phyloP scores from a whole-genome alignment of 345 rosid genomes.

The Eucalyptus globulus region DNA sequence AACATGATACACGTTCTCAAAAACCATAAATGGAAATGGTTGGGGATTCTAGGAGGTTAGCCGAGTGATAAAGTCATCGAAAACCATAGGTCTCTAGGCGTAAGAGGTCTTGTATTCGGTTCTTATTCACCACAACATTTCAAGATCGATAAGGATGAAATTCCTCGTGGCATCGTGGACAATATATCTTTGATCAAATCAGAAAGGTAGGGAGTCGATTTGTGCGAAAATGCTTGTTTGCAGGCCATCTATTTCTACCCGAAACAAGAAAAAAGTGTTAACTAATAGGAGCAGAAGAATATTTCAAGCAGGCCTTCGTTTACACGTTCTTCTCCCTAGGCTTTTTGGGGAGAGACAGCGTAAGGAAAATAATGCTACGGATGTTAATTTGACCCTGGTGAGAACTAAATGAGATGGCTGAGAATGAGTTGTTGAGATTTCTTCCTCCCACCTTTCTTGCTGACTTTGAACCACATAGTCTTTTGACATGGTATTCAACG shows the following conservation, averaged over 20 bases:
- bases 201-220: not conserved
- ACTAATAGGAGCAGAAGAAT: not conserved
- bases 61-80: not conserved
- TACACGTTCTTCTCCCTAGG: not conserved
- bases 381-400: not conserved
- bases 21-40: not conserved
- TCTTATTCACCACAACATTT: not conserved
- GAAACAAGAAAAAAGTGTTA: not conserved
- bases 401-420: not conserved
- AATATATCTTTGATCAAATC: not conserved
- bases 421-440: not conserved
- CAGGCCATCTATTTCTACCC: not conserved
- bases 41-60: not conserved
- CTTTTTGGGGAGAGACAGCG: not conserved
- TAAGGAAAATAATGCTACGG: not conserved
- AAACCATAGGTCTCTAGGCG: rapidly evolving
- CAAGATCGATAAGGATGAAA: not conserved
- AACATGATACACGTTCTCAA: not conserved
- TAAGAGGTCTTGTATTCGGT: not conserved
- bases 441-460: not conserved
- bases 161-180: not conserved
- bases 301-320: not conserved
- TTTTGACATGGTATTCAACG: not conserved
- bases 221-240: not conserved
- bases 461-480: not conserved